These are phyloP conservation scores for Paramecium primaurelia DNA, from an alignment of 73 alveolate genomes.

Conservation along the genomic window DNA sequence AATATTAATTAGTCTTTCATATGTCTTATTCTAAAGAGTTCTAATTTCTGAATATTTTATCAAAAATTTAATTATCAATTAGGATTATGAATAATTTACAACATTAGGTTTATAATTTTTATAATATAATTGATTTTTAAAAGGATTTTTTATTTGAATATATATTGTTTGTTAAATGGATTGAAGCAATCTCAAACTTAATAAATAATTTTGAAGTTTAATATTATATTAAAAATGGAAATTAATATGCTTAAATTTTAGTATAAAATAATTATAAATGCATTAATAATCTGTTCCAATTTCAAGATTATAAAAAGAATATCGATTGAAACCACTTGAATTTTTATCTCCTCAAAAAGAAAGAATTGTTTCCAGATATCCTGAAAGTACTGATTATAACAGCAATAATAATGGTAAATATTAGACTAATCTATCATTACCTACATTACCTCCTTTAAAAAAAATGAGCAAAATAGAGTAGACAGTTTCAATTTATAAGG, in stretches of 20 bases:
- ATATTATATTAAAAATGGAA: neutral
- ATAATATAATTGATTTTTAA: no score
- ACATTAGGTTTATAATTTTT: no score
- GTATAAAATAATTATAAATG: neutral
- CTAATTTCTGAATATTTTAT: no score
- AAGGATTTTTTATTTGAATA: no score
- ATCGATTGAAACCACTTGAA: constrained; percentile 1
- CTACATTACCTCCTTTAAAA: constrained; percentile 17
- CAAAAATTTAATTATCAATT: no score
- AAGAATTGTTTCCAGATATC: neutral
- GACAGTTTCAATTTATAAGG: constrained; percentile 32
- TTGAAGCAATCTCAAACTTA: no score
- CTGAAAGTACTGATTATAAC: constrained; percentile 14
- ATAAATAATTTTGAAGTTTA: neutral
- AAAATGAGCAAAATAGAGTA: neutral
- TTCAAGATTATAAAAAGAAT: neutral
- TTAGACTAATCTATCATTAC: neutral
- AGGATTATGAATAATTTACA: no score
- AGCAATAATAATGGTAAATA: neutral
- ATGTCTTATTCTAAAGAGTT: no score
- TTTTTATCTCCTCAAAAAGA: constrained; percentile 12
- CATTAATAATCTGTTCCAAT: neutral
- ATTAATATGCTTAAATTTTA: neutral
- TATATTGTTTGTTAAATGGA: no score
- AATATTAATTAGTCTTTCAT: no score